These are phyloP conservation scores for Pythium guiyangense DNA, from an alignment of 352 stramenopile species.

Conservation along the genomic window DNA sequence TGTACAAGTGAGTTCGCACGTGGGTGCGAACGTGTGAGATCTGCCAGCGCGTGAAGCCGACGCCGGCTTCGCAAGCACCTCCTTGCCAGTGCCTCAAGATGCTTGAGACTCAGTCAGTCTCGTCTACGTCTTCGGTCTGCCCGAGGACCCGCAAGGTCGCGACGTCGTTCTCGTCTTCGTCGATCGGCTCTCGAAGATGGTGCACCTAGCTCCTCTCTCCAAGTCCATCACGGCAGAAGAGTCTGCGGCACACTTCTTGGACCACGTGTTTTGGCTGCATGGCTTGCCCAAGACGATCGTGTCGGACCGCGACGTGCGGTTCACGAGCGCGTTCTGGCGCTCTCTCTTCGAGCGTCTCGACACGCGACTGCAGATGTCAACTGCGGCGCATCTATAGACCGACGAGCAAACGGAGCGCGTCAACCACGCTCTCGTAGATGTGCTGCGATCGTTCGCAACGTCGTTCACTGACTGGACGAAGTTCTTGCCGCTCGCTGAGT, in stretches of 20 bases:
- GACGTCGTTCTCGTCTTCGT: not conserved
- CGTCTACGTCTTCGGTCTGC: not conserved
- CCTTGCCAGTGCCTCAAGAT: slow-evolving; percentile 6
- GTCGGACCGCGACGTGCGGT: not conserved
- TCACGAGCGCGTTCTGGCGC: not conserved
- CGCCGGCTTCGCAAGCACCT: slow-evolving; percentile 2
- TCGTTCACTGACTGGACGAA: not conserved
- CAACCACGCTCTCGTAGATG: slow-evolving; percentile 21
- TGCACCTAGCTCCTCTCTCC: not conserved
- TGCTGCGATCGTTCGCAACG: slow-evolving; percentile 10
- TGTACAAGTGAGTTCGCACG: slow-evolving; percentile 17
- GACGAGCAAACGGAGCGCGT: slow-evolving; percentile 25
- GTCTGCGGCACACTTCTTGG: not conserved
- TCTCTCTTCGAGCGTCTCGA: slow-evolving; percentile 15
- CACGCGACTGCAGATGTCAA: slow-evolving; percentile 19
- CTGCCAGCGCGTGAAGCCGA: not conserved
- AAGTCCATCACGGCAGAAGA: not conserved
- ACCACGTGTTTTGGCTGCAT: slow-evolving; percentile 11
- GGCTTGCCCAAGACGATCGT: not conserved
- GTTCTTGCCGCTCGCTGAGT: not conserved
- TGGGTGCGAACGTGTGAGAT: slow-evolving; percentile 18
- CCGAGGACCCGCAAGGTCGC: not conserved
- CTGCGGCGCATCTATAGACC: slow-evolving; percentile 13
- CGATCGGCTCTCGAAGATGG: too few relatives aligned
- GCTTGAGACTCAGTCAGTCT: not conserved